Evolutionary conservation across 805 yeast genomes (phyloP).

Genomic region (Maudiozyma serrabonitensis): DNA sequence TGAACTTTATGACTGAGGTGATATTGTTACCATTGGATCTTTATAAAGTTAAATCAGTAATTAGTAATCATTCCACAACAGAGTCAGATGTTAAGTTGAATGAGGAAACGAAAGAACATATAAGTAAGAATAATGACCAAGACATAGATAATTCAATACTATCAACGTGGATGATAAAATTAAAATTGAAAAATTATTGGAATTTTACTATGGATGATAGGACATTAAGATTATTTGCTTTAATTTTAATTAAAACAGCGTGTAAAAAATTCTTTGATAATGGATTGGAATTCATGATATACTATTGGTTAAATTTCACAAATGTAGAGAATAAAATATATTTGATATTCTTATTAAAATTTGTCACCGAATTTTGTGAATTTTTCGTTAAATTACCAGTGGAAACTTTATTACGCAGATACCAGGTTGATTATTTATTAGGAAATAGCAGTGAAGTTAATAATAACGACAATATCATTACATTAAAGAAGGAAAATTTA

Average conservation of each 20-base stretch:
- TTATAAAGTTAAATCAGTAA: slow-evolving; percentile 66
- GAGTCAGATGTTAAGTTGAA: too few relatives aligned
- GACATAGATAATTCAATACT: not conserved
- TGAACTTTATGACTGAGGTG: slow-evolving; percentile 64
- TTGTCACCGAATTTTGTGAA: slow-evolving; percentile 56
- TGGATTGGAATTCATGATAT: slow-evolving; percentile 6
- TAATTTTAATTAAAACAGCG: slow-evolving; percentile 1
- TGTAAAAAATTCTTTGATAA: slow-evolving; percentile 5
- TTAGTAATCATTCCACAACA: slow-evolving; percentile 32
- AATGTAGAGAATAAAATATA: slow-evolving; percentile 2
- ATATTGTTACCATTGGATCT: slow-evolving; percentile 73
- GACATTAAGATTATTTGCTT: not conserved
- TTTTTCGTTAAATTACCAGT: slow-evolving; percentile 73
- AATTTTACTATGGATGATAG: slow-evolving; percentile 1
- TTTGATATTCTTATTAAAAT: slow-evolving; percentile 33
- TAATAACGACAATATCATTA: too few relatives aligned
- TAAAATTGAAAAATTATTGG: slow-evolving; percentile 1
- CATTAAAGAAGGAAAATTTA: not conserved
- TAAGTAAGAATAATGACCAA: not conserved
- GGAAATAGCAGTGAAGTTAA: too few relatives aligned
- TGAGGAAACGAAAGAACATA: not conserved
- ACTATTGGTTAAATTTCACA: slow-evolving; percentile 4
- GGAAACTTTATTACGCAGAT: slow-evolving; percentile 76
- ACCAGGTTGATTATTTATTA: slow-evolving; percentile 62
- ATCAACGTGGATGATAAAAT: not conserved